Evolutionary conservation across 2,329 filamentous ascomycete genomes (phyloP).

Genomic region (Fusarium poae): DNA sequence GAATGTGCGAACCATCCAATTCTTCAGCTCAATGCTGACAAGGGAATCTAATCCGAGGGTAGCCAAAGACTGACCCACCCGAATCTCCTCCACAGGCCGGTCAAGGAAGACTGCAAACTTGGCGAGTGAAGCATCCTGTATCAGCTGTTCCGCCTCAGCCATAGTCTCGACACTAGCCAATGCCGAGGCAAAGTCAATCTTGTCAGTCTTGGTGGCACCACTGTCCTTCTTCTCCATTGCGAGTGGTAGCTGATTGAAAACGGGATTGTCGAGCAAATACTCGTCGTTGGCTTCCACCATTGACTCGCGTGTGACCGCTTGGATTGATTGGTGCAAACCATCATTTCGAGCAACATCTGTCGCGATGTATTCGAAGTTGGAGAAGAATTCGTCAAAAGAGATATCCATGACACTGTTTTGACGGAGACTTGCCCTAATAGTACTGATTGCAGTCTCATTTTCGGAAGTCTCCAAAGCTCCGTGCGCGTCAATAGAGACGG

Average conservation of each 20-base stretch:
- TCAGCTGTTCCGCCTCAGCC: constrained; percentile 1
- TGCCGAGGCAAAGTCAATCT: constrained; percentile 5
- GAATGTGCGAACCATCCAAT: constrained; percentile 24
- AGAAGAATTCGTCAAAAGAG: constrained; percentile 9
- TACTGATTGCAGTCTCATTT: constrained; percentile 9
- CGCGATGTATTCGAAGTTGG: constrained; percentile 9
- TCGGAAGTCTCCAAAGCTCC: constrained; percentile 7
- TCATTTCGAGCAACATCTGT: not conserved
- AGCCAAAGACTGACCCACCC: not conserved
- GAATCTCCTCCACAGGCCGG: constrained; percentile 3
- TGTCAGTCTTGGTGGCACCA: not conserved
- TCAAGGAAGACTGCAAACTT: constrained; percentile 20
- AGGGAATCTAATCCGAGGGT: constrained; percentile 11
- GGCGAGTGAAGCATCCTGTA: constrained; percentile 5
- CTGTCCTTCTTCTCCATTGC: not conserved
- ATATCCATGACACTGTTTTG: constrained; percentile 21
- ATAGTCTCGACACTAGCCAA: constrained; percentile 3
- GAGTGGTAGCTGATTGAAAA: not conserved
- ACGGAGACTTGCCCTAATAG: constrained; percentile 5
- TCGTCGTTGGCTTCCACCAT: constrained; percentile 17
- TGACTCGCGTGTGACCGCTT: constrained; percentile 4
- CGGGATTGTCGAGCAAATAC: constrained; percentile 6
- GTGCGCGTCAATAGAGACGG: constrained; percentile 9
- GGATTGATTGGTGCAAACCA: constrained; percentile 6
- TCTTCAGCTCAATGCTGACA: constrained; percentile 19